Evolutionary conservation across 441 rosid genomes (phyloP), one percentile per base, ranked within the genome.

Genomic region (Bruguiera hainesii): DNA sequence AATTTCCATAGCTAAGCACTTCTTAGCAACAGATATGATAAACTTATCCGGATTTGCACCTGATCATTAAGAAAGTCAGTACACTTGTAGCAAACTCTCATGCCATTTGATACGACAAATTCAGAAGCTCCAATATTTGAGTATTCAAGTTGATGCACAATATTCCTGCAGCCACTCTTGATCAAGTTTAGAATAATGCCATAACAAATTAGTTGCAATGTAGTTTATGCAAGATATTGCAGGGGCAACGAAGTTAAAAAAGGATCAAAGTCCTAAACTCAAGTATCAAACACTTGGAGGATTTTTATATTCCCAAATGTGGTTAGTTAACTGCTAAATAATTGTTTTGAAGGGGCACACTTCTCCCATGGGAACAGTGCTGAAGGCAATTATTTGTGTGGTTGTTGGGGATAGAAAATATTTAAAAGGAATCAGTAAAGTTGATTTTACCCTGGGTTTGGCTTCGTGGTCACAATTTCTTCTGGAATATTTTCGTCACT

Each of bases 21-120:
- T 49, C 28, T 51, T 33, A 50, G 61, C 59, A 71, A 31, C 31
- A 60, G 52, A 56, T 60, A 67, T 35, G 16, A 19, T 26, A 67
- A 49, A 46, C 64, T 28, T 61, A 56, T 56, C 63, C 50, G 69
- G 77, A 70, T 53, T 73, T 73, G 62, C 80, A 93, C 98, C 98
- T 93, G 98, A 74, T 91, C 98, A 73, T 93, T 90, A 79, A 89
- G 89, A 81, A 87, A 88, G 80, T 93, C 90, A 7, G 98, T 93
- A 51, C 87, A 80, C 78, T 93, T 91, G 65, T 86, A 93, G 83
- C 93, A 93, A 69, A 90, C 84, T 65, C 87, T 82, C 93, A 91
- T 88, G 70, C 97, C 98, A 81, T 93, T 93, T 72, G 98, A 91
- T 80, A 91, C 73, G 56, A 85, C 78, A 66, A 93, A 57, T 75